phyloP scores from a whole-genome alignment of 169 alveolate species.

The Cryptosporidium bovis region DNA sequence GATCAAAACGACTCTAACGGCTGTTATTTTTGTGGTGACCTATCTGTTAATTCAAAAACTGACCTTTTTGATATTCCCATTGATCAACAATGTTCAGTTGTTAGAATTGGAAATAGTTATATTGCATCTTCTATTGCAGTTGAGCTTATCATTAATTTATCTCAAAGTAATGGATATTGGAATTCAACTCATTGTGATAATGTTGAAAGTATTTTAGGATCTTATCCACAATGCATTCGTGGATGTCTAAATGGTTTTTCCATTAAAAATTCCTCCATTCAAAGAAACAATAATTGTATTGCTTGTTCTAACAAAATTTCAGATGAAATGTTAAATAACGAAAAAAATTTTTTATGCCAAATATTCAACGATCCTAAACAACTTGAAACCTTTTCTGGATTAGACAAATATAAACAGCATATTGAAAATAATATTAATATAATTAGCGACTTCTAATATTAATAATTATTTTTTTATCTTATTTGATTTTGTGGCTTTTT shows the following conservation, averaged over 20 bases:
- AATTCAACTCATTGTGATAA: constrained; percentile 78
- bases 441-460: neutral
- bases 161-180: constrained; percentile 84
- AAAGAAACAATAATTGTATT: constrained; percentile 44
- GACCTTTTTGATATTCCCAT: constrained; percentile 87
- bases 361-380: constrained; percentile 26
- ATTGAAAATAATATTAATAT: neutral
- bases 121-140: constrained; percentile 87
- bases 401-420: constrained; percentile 8
- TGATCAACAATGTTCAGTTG: constrained; percentile 91
- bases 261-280: constrained; percentile 7
- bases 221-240: constrained; percentile 59
- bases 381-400: constrained; percentile 47
- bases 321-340: constrained; percentile 21
- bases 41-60: constrained; percentile 85
- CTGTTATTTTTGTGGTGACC: constrained; percentile 92
- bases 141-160: constrained; percentile 84
- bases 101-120: constrained; percentile 89
- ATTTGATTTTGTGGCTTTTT: neutral
- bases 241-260: constrained; percentile 39
- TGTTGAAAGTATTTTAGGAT: constrained; percentile 26
- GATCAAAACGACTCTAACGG: constrained; percentile 80
- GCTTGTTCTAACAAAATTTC: constrained; percentile 35
- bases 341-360: constrained; percentile 1
- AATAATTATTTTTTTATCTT: neutral